Evolutionary conservation across 2,329 filamentous ascomycete genomes (phyloP), one percentile per base, ranked within the genome.

Genomic region (Elsinoe fawcettii): DNA sequence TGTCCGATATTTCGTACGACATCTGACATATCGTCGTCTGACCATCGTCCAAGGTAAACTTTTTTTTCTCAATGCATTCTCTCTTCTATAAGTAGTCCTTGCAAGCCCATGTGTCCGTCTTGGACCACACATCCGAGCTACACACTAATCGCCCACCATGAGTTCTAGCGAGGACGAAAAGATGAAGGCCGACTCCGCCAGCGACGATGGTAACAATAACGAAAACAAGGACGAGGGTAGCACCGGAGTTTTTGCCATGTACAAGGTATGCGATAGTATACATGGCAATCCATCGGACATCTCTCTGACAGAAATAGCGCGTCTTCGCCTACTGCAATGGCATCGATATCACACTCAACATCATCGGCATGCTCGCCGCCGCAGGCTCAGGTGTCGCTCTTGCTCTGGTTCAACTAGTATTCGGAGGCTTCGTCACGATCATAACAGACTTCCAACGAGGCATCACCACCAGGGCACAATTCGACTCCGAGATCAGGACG

Each of bases 331-430:
- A 61, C 37, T 57, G 56, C 22, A 59, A 58, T 51, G 27, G 43
- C 14, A 12, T 46, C 16, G 57, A 58, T 41, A 56, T 51, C 49
- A 55, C 60, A 25, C 60, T 63, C 32, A 61, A 58, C 39, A 43
- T 57, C 32, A 47, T 61, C 18, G 59, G 59, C 25, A 57, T 51
- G 30, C 41, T 66, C 12, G 69, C 69, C 9, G 71, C 73, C 5
- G 69, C 73, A 43, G 72, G 66, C 5, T 69, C 73, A 3, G 74
- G 73, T 43, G 69, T 69, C 2, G 59, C 71, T 2, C 69, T 76
- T 5, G 74, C 75, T 0, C 60, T 77, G 16, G 75, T 77, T 69
- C 72, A 76, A 54, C 60, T 77, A 11, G 66, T 78, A 2, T 78
- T 77, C 59, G 76, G 75, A 14, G 67, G 70, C 47, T 75, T 76